Conservation (phyloP, 768 basidiomycete species). For the Pleurotus platypus region DNA sequence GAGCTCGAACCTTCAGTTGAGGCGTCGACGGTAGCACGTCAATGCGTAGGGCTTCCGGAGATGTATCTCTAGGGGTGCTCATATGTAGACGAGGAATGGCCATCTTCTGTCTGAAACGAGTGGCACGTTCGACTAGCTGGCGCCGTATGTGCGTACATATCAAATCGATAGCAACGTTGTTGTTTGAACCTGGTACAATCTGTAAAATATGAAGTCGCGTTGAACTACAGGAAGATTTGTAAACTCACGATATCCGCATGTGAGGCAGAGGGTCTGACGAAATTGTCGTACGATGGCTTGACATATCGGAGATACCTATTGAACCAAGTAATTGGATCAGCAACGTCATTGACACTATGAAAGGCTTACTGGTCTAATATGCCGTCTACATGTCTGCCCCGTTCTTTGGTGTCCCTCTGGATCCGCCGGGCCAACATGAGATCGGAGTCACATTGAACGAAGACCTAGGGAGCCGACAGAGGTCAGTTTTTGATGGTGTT, state of each 20-base stretch:
- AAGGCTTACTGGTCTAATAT: conserved; percentile 78
- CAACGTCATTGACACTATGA: not conserved
- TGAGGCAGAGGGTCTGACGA: conserved; percentile 82
- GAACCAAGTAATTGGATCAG: not conserved
- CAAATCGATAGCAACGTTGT: conserved; percentile 87
- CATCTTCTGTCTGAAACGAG: conserved; percentile 70
- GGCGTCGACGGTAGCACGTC: conserved; percentile 73
- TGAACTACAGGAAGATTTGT: not conserved
- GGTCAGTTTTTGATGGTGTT: no score
- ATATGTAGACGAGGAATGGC: conserved; percentile 47
- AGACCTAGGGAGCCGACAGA: conserved; percentile 44
- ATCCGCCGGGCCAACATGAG: conserved; percentile 96
- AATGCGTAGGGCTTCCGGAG: conserved; percentile 48
- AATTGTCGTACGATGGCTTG: conserved; percentile 92
- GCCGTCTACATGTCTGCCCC: conserved; percentile 82
- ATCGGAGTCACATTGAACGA: conserved; percentile 93
- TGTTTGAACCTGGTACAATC: conserved; percentile 96
- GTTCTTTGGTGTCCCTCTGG: conserved; percentile 81
- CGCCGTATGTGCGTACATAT: conserved; percentile 87
- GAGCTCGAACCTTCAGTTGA: conserved; percentile 62
- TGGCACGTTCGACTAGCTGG: conserved; percentile 76
- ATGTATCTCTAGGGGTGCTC: conserved; percentile 18
- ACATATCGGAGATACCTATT: conserved; percentile 87
- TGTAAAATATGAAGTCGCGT: conserved; percentile 22
- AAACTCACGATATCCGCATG: conserved; percentile 82